Conservation (phyloP, 495 filamentous ascomycete genomes). For the Neurospora tetraspora region DNA sequence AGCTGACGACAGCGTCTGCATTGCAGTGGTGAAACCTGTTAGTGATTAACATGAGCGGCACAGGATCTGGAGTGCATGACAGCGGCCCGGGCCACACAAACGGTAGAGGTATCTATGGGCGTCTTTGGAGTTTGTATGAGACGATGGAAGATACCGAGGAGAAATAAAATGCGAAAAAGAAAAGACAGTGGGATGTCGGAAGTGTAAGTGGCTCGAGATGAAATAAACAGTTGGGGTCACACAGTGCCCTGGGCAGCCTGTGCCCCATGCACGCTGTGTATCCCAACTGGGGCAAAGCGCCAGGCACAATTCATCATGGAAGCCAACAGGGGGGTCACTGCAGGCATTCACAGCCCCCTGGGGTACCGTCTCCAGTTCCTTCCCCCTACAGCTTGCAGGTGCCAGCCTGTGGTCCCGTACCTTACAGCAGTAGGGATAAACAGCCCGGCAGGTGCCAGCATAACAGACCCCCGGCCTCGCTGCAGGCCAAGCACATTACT, state of each 20-base stretch:
- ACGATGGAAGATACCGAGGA: neutral
- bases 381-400: neutral
- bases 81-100: neutral
- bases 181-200: neutral
- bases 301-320: too few species aligned
- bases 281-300: too few species aligned
- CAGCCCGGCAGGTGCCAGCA: neutral
- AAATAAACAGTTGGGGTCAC: neutral
- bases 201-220: neutral
- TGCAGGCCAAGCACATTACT: neutral
- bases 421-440: neutral
- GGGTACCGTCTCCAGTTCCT: neutral
- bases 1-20: neutral
- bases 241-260: neutral
- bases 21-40: neutral
- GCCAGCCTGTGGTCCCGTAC: neutral
- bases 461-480: neutral
- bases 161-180: neutral
- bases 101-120: neutral
- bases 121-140: too few species aligned
- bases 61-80: neutral
- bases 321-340: neutral
- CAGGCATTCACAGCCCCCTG: neutral
- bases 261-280: neutral
- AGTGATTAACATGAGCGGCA: neutral